Base-by-base conservation (phyloP, 768 basidiomycete genomes). In the Amanita subjunquillea region DNA sequence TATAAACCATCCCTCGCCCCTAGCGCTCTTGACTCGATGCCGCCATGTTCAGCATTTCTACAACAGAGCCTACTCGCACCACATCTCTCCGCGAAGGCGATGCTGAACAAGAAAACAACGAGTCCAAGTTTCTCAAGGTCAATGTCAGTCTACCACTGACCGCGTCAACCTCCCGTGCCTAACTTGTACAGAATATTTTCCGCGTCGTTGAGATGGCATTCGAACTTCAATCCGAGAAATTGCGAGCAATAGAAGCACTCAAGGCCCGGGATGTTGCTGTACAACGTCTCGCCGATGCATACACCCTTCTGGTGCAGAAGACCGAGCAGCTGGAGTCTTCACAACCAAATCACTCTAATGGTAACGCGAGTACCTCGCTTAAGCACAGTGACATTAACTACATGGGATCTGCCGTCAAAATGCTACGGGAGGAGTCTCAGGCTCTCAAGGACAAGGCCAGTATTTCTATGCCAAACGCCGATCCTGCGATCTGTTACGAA, bases 181-280 rank as follows among this genome's bases (percentile, higher is more conserved):
- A 17, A 23, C 15, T 17, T 3, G n/a, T 17, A 13, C 22, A 79
- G 76, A 72, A 73, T 54, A 73, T 76, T 6, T 67, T 75, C 43
- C 69, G 70, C 44, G 66, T 69, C 32, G 76, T 72, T 2, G 79
- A 81, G 55, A 70, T 79, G 61, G 73, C 79, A 9, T 65, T 83
- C 25, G 76, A 79, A 53, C 66, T 81, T 17, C 74, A 80, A 55
- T 64, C 74, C 32, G 80, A 83, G 56, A 72, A 70, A 38, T 52
- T 74, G 46, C 74, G 75, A 45, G 75, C 80, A 1, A 64, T 63
- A 20, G 83, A 87, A 59, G 82, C 80, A 1, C 62, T 82, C 49
- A 68, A 66, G 25, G 85, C 85, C 29, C 78, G 85, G 38, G 85
- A 88, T 59, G 74, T 72, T 29, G 77, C 74, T 13, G 75, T 84